Base-by-base conservation (phyloP, 352 stramenopile species). In the Globisporangium alternatum region DNA sequence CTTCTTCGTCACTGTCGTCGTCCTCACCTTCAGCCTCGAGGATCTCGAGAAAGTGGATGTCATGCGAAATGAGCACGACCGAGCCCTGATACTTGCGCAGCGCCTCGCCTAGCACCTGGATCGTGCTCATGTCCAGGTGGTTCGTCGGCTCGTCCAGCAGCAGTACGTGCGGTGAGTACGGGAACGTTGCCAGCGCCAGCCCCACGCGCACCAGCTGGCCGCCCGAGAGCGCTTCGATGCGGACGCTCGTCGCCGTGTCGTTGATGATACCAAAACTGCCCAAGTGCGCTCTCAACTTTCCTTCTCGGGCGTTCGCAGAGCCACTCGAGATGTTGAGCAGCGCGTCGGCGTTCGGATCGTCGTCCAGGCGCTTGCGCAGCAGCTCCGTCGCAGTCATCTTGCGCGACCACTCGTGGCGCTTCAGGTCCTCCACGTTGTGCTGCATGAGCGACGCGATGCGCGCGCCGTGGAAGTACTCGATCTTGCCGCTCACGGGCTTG, bases 121-220 rank as follows among this genome's bases (percentile, higher is more conserved):
- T 91, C 45, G 81, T 89, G 62, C 74, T 79, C 88, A 98, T 97
- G 72, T 98, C 94, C 60, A 97, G 86, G 66, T 93, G 84, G 60
- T 96, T 98, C 21, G 91, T 98, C 9, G 93, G 92, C 56, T 98
- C 91, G 78, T 98, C 91, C 22, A 98, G 76, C 17, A 98, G 71
- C 35, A 98, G 72, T 25, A 97, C 72, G 66, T 98, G 96, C 6
- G 91, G 91, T 0, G 97, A 68, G 64, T 98, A 90, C 15, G 91
- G 92, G 33, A 79, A 84, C 39, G 77, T 90, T 22, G 81, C 67
- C 56, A 60, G 80, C 10, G 78, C 78, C 10, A 90, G 52, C 3
- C 76, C 76, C 5, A 81, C 72, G 5, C 78, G 76, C 12, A 84
- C 78, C n/a, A 87, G 66, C 39, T 87, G 78, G 0, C 78, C 78